Base-by-base conservation (phyloP, 306 rosid species). In the Phaseolus lunatus region DNA sequence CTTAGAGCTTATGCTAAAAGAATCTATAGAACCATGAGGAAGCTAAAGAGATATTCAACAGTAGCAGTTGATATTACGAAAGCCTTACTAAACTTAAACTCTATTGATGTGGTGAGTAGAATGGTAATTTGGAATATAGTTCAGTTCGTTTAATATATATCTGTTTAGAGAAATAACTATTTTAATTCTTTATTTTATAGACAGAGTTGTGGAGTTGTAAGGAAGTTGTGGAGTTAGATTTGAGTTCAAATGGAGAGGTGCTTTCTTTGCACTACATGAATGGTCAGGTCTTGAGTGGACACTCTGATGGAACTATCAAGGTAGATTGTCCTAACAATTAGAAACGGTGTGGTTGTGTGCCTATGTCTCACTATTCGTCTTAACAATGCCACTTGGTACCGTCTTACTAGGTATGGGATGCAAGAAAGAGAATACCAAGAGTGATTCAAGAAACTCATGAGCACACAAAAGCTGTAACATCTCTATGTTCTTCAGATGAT, bases 301-400 rank as follows among this genome's bases (percentile, higher is more conserved):
- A 94, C 88, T 87, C 96, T 35, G 98, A 94, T 81, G 98, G 98
- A 86, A 90, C 91, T 76, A 87, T 95, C 29, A 95, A 95, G 97
- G 98, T 95, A 76, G 2, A n/a, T 48, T 54, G 19, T 59, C 81
- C 54, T 76, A 73, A 84, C 37, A 71, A 63, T 24, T 49, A 53
- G 23, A 62, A 62, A 63, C 73, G 16, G 13, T 39, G 37, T 35
- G 71, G 47, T 45, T 75, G 16, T 22, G 27, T 50, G 37, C 35
- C 13, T 53, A n/a, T 22, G 26, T 67, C 2, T 61, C 63, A 48
- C 24, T 72, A 2, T 49, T 58, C 54, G 73, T 67, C 18, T 66
- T 70, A 54, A 78, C 83, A 61, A 20, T 57, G 59, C 23, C 50
- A 27, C 58, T 57, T 69, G 22, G 39, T 73, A 50, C 77, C 33